Evolutionary conservation across 768 basidiomycete genomes (phyloP), one percentile per base, ranked within the genome.

Genomic region (Suillus lakei): DNA sequence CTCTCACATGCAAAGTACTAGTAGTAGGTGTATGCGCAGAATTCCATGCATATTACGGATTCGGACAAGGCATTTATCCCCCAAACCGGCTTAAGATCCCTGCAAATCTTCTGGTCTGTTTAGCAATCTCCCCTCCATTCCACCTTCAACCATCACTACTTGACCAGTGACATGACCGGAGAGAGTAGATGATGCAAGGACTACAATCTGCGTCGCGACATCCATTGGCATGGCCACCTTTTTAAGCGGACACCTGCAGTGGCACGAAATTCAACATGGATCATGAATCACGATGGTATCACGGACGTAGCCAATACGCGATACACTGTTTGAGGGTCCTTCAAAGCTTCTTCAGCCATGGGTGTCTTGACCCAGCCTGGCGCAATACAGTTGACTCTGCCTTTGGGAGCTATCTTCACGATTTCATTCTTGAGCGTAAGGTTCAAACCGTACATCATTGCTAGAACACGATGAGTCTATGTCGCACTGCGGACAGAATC

Each of bases 401-500:
- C 92, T 61, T 75, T 81, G 0, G 90, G 88, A 0, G 91, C 90
- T 65, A 92, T 85, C 76, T 86, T 86, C 56, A 93, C 91, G 62
- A 92, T 91, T 77, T 93, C 91, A 73, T 92, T 93, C 78, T 93
- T 92, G 68, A 92, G 81, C 5, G 86, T 80, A 70, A 88, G 76
- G 5, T 84, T 85, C 41, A 92, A 71, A 1, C 91, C 92, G 65
- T 90, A 88, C 90, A 91, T 91, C 80, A 91, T 82, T 9, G 85
- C 90, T 90, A n/a, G 18, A 39, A 54, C 28, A 18, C 18, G 23
- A 30, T 1, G 10, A 39, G 15, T 13, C 4, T 13, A 32, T 5
- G 23, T 67, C 18, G 56, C 51, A 28, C 43, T 10, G 23, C 23
- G 5, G 12, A 7, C 46, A 9, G 3, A 65, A 7, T n/a, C 23